Evolutionary conservation across 2,329 filamentous ascomycete genomes (phyloP), one percentile per base, ranked within the genome.

Genomic region (Westerdykella sp.): DNA sequence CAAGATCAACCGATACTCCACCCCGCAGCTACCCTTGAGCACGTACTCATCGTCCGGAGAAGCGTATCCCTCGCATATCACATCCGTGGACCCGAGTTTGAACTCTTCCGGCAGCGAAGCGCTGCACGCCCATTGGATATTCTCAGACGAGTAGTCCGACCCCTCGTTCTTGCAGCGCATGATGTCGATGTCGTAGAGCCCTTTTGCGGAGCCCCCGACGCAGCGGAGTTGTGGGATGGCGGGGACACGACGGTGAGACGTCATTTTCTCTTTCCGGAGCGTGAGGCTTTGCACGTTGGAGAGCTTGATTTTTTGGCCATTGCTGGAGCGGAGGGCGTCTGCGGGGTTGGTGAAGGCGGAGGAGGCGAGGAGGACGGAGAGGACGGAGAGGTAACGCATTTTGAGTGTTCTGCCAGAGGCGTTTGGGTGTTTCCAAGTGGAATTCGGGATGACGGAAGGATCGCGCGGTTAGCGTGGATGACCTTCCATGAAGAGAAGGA

Each of bases 91-190:
- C 44, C 87, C 90, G 22, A 97, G 79, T 67, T 83, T 84, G 67
- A 83, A 81, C 51, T 83, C 80, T 10, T 72, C 64, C 0, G 80
- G 80, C 1, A 83, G 65, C 2, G 73, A 71, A 5, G 80, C 78
- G n/a, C 80, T 80, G 69, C 91, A 98, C 22, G 86, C 87, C 91
- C 91, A 98, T 69, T 95, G 84, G 31, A 96, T 77, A 62, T 95
- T 85, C 67, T 93, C 82, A 47, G 81, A 80, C 49, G 81, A 80
- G 72, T 96, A 96, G 47, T 84, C 84, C 23, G 79, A 73, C 47
- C 91, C 93, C 47, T 84, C 77, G 70, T 97, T 97, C 49, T 78
- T 84, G 76, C 91, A 98, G 58, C 88, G 87, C 84, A 97, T 87
- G 11, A 84, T 73, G 54, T 94, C 85, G 48, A 95, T 71, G 21